phyloP scores from a whole-genome alignment of 306 rosid species.

The Lithocarpus polystachyus region DNA sequence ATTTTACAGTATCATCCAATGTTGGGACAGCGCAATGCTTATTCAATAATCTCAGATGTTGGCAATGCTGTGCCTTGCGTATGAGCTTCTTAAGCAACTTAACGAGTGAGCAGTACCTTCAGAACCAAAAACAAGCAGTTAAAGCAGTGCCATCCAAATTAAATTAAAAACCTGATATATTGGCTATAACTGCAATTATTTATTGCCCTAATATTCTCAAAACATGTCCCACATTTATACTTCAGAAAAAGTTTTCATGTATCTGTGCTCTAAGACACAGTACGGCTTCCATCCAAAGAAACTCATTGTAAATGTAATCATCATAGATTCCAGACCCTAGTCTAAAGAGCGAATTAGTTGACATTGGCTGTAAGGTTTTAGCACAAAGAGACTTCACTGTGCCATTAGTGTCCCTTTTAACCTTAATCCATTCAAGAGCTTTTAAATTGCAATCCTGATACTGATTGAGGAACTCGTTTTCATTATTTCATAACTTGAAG shows the following conservation, averaged over 20 bases:
- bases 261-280: neutral
- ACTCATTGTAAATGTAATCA: neutral
- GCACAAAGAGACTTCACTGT: too few relatives aligned
- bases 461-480: neutral
- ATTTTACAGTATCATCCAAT: conserved; percentile 19
- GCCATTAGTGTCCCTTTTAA: neutral
- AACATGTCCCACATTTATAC: neutral
- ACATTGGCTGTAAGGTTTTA: neutral
- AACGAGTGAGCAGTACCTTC: conserved; percentile 57
- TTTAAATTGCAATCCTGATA: neutral
- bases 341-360: neutral
- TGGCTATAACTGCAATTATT: neutral
- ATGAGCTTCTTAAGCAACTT: conserved; percentile 62
- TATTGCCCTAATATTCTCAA: neutral
- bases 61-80: conserved; percentile 51
- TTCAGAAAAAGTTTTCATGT: neutral
- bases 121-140: conserved; percentile 25
- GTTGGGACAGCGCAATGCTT: conserved; percentile 64
- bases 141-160: conserved; percentile 1
- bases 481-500: neutral
- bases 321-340: neutral
- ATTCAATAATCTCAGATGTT: conserved; percentile 51
- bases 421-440: neutral
- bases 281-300: neutral
- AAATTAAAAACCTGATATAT: neutral